Conservation (phyloP, 2,329 filamentous ascomycete genomes). For the Exophiala calicioides region DNA sequence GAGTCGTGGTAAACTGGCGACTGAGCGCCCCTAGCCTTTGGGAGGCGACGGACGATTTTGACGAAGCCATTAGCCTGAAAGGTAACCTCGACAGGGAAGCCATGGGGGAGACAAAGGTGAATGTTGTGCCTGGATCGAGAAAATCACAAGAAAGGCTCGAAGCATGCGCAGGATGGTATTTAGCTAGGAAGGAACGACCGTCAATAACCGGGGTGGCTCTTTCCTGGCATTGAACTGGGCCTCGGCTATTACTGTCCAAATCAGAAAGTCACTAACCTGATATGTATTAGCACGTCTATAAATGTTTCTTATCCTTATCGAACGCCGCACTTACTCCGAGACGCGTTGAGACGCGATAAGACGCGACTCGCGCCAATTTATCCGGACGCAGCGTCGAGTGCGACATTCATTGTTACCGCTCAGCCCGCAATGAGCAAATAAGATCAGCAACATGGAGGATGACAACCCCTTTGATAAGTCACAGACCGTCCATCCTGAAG, state of each 20-base stretch:
- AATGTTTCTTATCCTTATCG: too few species aligned
- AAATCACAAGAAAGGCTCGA: too few species aligned
- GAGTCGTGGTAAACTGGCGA: conserved; percentile 69
- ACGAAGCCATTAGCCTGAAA: conserved; percentile 40
- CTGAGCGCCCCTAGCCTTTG: conserved; percentile 38
- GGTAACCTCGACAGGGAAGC: conserved; percentile 23
- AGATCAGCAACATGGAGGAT: conserved; percentile 40
- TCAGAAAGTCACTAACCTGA: too few species aligned
- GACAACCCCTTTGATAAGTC: conserved; percentile 48
- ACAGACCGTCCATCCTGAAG: conserved; percentile 79
- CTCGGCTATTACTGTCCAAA: too few species aligned
- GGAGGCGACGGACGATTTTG: conserved; percentile 36
- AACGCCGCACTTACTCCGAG: too few species aligned
- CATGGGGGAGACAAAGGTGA: conserved; percentile 15
- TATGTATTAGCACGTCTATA: too few species aligned
- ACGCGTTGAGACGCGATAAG: too few species aligned
- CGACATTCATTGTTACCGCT: background rate
- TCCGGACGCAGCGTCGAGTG: too few species aligned
- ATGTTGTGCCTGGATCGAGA: background rate
- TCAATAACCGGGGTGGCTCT: too few species aligned
- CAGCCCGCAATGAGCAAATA: conserved; percentile 6
- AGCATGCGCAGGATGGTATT: too few species aligned
- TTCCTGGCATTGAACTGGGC: too few species aligned
- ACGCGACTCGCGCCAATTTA: conserved; percentile 1
- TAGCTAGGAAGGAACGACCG: too few species aligned